A percentile compares a stretch with the other conserved stretches of the same genome.
These are phyloP conservation scores for Fusarium bactridioides DNA, from an alignment of 2,329 filamentous ascomycete species.

Conservation along the genomic window DNA sequence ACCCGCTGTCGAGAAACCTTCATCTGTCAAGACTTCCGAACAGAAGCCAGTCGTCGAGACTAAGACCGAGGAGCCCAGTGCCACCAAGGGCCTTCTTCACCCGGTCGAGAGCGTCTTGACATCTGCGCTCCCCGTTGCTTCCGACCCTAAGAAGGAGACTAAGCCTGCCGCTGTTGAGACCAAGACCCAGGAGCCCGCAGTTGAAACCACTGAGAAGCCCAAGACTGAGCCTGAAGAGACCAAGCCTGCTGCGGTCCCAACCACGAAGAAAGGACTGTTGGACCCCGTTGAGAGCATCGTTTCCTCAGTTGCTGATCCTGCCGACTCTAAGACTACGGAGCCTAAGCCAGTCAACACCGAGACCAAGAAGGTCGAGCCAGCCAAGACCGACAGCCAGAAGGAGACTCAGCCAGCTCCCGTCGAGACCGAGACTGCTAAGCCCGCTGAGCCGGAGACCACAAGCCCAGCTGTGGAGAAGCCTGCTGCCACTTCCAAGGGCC, in stretches of 20 bases:
- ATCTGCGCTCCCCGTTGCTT: slow-evolving; percentile 2
- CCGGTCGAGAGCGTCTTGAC: slow-evolving; percentile 20
- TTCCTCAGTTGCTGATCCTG: slow-evolving; percentile 17
- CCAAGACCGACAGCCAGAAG: not conserved
- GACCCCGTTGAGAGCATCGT: slow-evolving; percentile 33
- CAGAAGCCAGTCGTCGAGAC: slow-evolving; percentile 22
- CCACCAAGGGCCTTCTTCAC: slow-evolving; percentile 14
- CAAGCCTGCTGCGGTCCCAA: not conserved
- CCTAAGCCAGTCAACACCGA: slow-evolving; percentile 13
- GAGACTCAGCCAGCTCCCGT: not conserved
- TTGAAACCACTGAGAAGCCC: not conserved
- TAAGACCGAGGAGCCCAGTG: not conserved
- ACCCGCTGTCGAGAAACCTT: slow-evolving; percentile 8
- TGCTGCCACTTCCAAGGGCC: slow-evolving; percentile 15
- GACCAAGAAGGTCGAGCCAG: slow-evolving; percentile 1
- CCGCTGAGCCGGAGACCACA: slow-evolving; percentile 10
- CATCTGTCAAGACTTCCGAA: slow-evolving; percentile 3
- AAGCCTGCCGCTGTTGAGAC: not conserved
- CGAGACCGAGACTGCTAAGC: slow-evolving; percentile 12
- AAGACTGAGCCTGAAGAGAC: slow-evolving; percentile 8
- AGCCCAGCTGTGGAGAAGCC: slow-evolving; percentile 13
- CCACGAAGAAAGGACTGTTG: slow-evolving; percentile 27
- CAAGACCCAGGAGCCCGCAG: slow-evolving; percentile 1
- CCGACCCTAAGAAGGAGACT: not conserved
- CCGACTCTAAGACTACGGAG: slow-evolving; percentile 10